These are phyloP conservation scores for Coniophora puteana DNA, from an alignment of 1,284 basidiomycete species.

Conservation along the genomic window DNA sequence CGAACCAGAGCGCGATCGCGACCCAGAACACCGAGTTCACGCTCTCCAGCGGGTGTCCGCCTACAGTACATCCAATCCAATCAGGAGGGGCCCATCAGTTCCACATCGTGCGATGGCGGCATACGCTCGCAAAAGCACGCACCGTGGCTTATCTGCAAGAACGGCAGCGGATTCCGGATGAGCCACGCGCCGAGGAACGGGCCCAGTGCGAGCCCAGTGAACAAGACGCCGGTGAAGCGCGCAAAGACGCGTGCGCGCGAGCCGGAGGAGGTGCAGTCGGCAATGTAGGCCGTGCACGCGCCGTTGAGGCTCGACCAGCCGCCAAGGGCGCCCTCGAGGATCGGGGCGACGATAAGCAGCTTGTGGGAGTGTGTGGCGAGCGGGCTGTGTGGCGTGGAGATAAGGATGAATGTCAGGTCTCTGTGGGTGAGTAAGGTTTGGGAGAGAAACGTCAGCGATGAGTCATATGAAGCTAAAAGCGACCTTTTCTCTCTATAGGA, in stretches of 20 bases:
- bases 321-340: constrained; percentile 81
- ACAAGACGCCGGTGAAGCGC: constrained; percentile 69
- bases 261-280: constrained; percentile 82
- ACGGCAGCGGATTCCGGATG: constrained; percentile 51
- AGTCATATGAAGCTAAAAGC: constrained; percentile 9
- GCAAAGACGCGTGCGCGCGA: constrained; percentile 81
- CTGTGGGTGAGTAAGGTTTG: constrained; percentile 39
- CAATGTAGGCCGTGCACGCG: constrained; percentile 80
- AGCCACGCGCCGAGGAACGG: constrained; percentile 72
- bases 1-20: constrained; percentile 40
- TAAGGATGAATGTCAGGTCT: constrained; percentile 76
- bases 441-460: too few species aligned
- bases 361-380: constrained; percentile 66
- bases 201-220: constrained; percentile 70
- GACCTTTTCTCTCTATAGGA: constrained; percentile 1
- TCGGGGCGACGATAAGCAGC: constrained; percentile 77
- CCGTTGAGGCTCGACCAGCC: constrained; percentile 83
- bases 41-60: constrained; percentile 23
- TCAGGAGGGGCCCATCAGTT: neutral
- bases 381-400: constrained; percentile 64
- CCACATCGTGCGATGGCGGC: neutral
- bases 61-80: constrained; percentile 10
- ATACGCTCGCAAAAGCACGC: constrained; percentile 1
- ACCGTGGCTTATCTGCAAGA: constrained; percentile 26
- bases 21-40: constrained; percentile 62